phyloP scores from a whole-genome alignment of 148 eudicot genomes.

The Chenopodium album region DNA sequence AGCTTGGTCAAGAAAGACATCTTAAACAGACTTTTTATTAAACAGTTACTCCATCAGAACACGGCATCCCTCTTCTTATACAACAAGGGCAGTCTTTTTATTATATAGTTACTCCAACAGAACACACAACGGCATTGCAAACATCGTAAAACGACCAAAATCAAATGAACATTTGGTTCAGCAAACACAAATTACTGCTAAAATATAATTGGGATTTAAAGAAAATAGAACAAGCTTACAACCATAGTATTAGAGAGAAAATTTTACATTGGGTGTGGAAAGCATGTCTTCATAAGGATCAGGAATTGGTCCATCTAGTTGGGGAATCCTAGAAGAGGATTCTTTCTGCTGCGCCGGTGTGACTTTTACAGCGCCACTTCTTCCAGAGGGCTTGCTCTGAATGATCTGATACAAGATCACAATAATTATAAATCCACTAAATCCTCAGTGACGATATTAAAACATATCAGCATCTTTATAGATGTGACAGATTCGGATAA shows the following conservation, averaged over 20 bases:
- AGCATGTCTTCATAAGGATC: conserved; percentile 90
- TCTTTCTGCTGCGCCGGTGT: conserved; percentile 28
- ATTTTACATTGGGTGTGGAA: conserved; percentile 87
- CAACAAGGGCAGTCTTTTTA: not conserved
- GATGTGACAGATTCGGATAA: not conserved
- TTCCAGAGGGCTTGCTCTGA: conserved; percentile 33
- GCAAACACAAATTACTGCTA: not conserved
- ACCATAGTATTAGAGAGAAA: not conserved
- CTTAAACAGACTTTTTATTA: not conserved
- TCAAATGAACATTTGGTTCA: not conserved
- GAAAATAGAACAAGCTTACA: conserved; percentile 3
- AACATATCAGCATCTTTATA: not conserved
- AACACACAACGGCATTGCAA: not conserved
- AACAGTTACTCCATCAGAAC: not conserved
- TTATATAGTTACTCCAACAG: not conserved
- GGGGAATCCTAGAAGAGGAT: conserved; percentile 57
- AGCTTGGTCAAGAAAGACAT: not conserved
- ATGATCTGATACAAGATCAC: conserved; percentile 38
- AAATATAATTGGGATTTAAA: not conserved
- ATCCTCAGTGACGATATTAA: not conserved
- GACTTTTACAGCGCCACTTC: conserved; percentile 15
- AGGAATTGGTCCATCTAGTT: conserved; percentile 80
- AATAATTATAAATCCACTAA: conserved; percentile 11
- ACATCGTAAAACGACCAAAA: not conserved
- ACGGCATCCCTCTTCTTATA: not conserved